phyloP scores from a whole-genome alignment of 768 basidiomycete genomes.

The Pleurotus citrinopileatus region DNA sequence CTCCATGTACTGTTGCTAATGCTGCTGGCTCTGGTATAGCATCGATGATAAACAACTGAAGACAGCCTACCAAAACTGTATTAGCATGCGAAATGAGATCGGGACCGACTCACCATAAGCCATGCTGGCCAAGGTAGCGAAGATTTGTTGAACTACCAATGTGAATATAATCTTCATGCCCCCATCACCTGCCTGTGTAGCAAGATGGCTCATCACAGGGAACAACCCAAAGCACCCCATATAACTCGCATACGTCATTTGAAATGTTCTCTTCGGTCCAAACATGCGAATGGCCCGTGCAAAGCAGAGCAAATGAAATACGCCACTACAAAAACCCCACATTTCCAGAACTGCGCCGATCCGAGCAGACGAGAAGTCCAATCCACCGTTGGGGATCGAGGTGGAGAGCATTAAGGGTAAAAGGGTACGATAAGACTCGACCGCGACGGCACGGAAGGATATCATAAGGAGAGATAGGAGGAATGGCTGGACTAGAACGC shows the following conservation, averaged over 20 bases:
- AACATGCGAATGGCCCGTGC: conserved; percentile 47
- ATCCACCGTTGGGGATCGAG: conserved; percentile 47
- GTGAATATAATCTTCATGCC: conserved; percentile 27
- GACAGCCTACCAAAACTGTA: conserved; percentile 36
- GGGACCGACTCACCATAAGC: conserved; percentile 31
- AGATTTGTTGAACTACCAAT: conserved; percentile 29
- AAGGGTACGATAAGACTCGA: conserved; percentile 16
- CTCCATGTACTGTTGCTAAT: conserved; percentile 51
- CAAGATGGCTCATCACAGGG: conserved; percentile 32
- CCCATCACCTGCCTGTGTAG: conserved; percentile 27
- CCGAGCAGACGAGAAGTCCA: conserved; percentile 46
- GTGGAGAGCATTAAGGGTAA: conserved; percentile 35
- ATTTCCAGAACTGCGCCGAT: conserved; percentile 46
- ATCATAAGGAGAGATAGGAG: conserved; percentile 22
- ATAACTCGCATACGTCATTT: conserved; percentile 26
- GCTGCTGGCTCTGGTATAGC: conserved; percentile 36
- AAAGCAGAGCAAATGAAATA: conserved; percentile 52
- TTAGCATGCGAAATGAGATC: neutral
- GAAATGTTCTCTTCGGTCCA: conserved; percentile 52
- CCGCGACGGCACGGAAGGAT: conserved; percentile 24
- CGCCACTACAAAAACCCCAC: conserved; percentile 49
- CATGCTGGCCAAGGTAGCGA: conserved; percentile 24
- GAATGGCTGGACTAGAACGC: conserved; percentile 21
- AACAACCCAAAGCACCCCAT: conserved; percentile 26
- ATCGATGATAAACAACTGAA: conserved; percentile 42